Base-by-base conservation (phyloP, 352 stramenopile species). In the Pelagophyceae sp. region DNA sequence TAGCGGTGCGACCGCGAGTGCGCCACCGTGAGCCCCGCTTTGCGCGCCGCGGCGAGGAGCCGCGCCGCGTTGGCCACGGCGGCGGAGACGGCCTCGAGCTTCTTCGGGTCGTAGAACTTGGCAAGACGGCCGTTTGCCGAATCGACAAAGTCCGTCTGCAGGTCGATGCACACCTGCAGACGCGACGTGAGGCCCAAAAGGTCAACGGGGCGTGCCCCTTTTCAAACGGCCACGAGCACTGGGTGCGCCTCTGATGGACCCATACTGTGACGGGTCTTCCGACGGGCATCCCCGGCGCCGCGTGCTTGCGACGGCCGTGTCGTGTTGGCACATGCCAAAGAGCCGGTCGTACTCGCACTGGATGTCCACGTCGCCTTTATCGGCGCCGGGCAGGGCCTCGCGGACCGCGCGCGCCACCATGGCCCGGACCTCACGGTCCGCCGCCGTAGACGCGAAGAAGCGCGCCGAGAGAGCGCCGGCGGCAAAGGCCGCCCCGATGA, bases 131-230 rank as follows among this genome's bases (percentile, higher is more conserved):
- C 58, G 40, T 20, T 6, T 2, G 5, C 29, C 5, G 58, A 17
- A 6, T 65, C 58, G 58, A 65, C 5, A n/a, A 65, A 65, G 58
- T 65, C 58, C 17, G 6, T 6, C 58, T 65, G 58, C 5, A 65
- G 58, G 58, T 65, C 58, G 58, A 65, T 65, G 58, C 58, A 65
- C 17, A 65, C 58, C n/a, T n/a, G n/a, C n/a, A n/a, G n/a, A n/a
- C n/a, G n/a, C n/a, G n/a, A n/a, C n/a, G n/a, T n/a, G n/a, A n/a
- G n/a, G n/a, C n/a, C n/a, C n/a, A n/a, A n/a, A n/a, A n/a, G n/a
- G n/a, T n/a, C n/a, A n/a, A n/a, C n/a, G n/a, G n/a, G n/a, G n/a
- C n/a, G n/a, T n/a, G n/a, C n/a, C n/a, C n/a, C n/a, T n/a, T n/a
- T n/a, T n/a, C n/a, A n/a, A n/a, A n/a, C n/a, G n/a, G n/a, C n/a